phyloP scores from a whole-genome alignment of 805 yeast genomes.

The Kurtzmaniella fragi region DNA sequence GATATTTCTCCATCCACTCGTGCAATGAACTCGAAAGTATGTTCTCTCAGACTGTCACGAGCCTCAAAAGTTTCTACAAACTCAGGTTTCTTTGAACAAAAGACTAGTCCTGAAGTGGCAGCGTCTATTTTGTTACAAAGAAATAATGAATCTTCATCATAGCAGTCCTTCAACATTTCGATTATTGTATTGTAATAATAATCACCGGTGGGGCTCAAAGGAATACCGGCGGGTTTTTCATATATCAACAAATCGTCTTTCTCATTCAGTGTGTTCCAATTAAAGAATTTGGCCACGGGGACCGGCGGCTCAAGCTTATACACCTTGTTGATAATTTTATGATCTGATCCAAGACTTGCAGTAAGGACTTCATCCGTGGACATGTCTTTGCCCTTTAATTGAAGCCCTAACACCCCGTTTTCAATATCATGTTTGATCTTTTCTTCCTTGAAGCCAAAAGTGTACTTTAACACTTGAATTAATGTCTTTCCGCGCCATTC shows the following conservation, averaged over 20 bases:
- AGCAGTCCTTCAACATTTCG: constrained; percentile 35
- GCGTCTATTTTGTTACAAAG: constrained; percentile 48
- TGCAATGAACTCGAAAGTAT: constrained; percentile 38
- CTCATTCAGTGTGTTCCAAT: constrained; percentile 21
- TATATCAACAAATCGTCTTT: constrained; percentile 39
- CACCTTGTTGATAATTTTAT: constrained; percentile 20
- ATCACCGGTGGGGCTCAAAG: constrained; percentile 49
- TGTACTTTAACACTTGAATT: constrained; percentile 23
- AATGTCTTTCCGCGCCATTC: constrained; percentile 34
- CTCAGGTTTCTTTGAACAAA: constrained; percentile 34
- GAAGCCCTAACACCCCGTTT: no score
- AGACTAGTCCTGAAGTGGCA: constrained; percentile 46
- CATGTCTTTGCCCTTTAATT: no score
- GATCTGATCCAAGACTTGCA: constrained; percentile 16
- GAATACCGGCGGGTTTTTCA: constrained; percentile 49
- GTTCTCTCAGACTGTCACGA: constrained; percentile 18
- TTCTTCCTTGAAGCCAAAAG: constrained; percentile 40
- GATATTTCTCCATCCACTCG: constrained; percentile 30
- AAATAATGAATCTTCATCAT: constrained; percentile 25
- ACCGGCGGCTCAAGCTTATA: constrained; percentile 47
- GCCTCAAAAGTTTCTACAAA: no score
- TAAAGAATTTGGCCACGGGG: constrained; percentile 7
- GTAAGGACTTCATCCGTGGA: no score
- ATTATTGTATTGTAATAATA: constrained; percentile 39
- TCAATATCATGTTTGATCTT: no score